Base-by-base conservation (phyloP, 345 rosid species). In the Pistacia integerrima region DNA sequence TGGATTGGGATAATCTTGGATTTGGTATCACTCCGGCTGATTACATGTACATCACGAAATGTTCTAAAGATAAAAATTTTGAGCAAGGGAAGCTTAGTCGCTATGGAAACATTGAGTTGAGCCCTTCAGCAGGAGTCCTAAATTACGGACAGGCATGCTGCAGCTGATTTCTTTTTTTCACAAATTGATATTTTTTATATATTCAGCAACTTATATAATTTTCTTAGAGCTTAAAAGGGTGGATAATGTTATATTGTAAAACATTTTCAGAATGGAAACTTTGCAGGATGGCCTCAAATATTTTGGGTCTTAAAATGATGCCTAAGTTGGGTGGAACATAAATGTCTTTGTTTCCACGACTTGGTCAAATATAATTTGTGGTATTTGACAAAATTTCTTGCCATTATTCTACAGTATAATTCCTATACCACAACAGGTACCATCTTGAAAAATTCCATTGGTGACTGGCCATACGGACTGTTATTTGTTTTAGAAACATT, bases 1-100 rank as follows among this genome's bases (percentile, higher is more conserved):
- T 91, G 84, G 97, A 93, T 44, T 94, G 97, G 97, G 97, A 93
- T 67, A 90, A 86, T 64, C 93, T 93, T 16, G 95, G 98, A 63
- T 94, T 94, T 64, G 81, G 90, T 59, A 63, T 90, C 70, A 75
- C 33, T 28, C 92, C 95, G 16, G 80, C 93, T 51, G 97, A 91
- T 78, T 90, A 84, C 83, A 93, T 93, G 98, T 94, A 89, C 80
- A 72, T 64, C 6, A 90, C 82, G 90, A 91, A 79, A 79, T 87
- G 92, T 79, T 77, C 84, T 2, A 55, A 82, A 72, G 86, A 88
- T 22, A 84, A 84, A 0, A 73, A 54, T 28, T 95, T 90, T 51
- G 81, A 77, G 69, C 76, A 77, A 22, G 98, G 97, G 7, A 76
- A 73, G 25, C 83, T 95, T 52, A 79, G 64, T 77, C 90, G 73